phyloP scores from a whole-genome alignment of 2,329 filamentous ascomycete species.

The Fusarium robinianum region DNA sequence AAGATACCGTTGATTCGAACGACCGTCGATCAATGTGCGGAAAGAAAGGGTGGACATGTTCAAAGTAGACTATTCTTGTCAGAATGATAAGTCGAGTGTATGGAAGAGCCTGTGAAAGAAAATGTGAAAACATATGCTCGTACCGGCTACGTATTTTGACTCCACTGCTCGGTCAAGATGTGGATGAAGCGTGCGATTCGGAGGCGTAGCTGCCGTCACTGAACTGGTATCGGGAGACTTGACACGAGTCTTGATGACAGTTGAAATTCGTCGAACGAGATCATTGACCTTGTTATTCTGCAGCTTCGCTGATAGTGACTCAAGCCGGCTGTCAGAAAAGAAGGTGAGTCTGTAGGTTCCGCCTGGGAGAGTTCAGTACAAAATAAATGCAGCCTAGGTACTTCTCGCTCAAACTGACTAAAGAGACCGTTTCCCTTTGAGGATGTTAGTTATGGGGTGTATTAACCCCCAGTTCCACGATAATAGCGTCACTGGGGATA shows the following conservation, averaged over 20 bases:
- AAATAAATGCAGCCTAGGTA: not conserved
- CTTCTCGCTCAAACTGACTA: conserved; percentile 11
- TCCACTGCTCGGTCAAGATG: conserved; percentile 2
- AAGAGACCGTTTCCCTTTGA: conserved; percentile 27
- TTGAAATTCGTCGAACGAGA: conserved; percentile 27
- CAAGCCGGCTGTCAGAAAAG: conserved; percentile 28
- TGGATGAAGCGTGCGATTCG: too few relatives aligned
- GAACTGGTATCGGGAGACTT: conserved; percentile 23
- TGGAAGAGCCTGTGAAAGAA: too few relatives aligned
- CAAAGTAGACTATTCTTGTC: conserved; percentile 28
- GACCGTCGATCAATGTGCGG: conserved; percentile 18
- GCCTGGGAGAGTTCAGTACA: conserved; percentile 10
- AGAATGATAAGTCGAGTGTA: too few relatives aligned
- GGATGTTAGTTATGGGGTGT: not conserved
- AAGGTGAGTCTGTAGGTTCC: conserved; percentile 30
- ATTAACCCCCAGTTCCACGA: too few relatives aligned
- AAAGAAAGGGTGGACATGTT: conserved; percentile 28
- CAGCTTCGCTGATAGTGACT: conserved; percentile 25
- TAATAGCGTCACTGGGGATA: too few relatives aligned
- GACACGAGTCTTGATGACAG: conserved; percentile 17
- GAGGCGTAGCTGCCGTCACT: too few relatives aligned
- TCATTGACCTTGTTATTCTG: conserved; percentile 29
- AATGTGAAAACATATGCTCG: too few relatives aligned
- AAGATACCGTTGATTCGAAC: conserved; percentile 15
- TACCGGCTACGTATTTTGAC: conserved; percentile 21